phyloP scores from a whole-genome alignment of 129 eudicot genomes.

The Artemisia tridentata region DNA sequence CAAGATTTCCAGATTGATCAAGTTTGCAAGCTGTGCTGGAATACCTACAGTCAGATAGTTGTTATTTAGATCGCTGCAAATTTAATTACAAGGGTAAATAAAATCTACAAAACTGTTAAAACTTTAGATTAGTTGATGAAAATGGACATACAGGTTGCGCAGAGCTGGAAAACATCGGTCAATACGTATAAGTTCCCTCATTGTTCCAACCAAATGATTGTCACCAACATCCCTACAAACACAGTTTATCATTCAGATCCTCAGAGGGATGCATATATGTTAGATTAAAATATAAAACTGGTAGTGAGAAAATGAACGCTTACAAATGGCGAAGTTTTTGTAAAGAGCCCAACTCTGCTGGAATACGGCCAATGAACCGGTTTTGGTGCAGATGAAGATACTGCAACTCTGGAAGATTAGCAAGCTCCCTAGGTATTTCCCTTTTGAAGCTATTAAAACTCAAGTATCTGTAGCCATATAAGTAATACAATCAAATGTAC shows the following conservation, averaged over 20 bases:
- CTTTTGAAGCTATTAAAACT: conserved; percentile 94
- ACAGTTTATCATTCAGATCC: conserved; percentile 17
- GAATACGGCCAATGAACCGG: conserved; percentile 85
- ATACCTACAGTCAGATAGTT: conserved; percentile 89
- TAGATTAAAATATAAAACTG: too few relatives aligned
- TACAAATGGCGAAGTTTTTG: conserved; percentile 86
- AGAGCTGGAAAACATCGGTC: conserved; percentile 95
- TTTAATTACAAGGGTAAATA: conserved; percentile 9
- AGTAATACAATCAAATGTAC: conserved; percentile 9
- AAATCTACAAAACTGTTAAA: conserved; percentile 11
- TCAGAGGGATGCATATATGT: too few relatives aligned
- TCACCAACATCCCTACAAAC: conserved; percentile 83
- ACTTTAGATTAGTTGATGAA: neutral
- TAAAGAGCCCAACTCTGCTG: conserved; percentile 90
- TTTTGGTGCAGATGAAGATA: conserved; percentile 92
- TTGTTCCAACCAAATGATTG: conserved; percentile 94
- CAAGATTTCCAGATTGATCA: conserved; percentile 92
- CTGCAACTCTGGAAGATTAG: conserved; percentile 87
- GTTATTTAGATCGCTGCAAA: conserved; percentile 74
- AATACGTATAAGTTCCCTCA: conserved; percentile 84
- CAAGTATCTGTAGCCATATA: conserved; percentile 63
- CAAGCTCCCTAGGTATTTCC: conserved; percentile 92
- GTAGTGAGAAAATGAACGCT: conserved; percentile 10
- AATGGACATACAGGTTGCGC: conserved; percentile 74
- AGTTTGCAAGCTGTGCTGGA: conserved; percentile 88